These are phyloP conservation scores for Pinus tabuliformis DNA, from an alignment of 75 land plant species.

Conservation along the genomic window DNA sequence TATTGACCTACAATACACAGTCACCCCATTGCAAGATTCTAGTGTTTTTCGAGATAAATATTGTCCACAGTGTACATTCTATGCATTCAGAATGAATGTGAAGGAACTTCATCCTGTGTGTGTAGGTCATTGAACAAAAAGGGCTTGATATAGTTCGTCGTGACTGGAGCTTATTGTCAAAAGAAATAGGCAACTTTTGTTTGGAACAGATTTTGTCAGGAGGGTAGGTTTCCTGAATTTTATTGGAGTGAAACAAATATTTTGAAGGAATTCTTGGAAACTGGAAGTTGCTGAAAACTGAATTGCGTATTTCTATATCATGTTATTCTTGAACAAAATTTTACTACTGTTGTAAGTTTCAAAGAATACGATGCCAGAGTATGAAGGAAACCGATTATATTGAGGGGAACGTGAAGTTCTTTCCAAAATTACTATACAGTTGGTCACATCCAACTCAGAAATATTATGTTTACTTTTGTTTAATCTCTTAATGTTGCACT, in stretches of 20 bases:
- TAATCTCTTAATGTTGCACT: no score
- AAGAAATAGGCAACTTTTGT: slow-evolving; percentile 92
- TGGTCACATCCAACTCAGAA: no score
- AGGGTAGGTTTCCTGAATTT: slow-evolving; percentile 48
- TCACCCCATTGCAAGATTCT: no score
- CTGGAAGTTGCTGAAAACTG: neutral
- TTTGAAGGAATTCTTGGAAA: neutral
- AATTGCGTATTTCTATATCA: neutral
- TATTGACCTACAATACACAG: no score
- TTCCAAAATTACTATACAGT: no score
- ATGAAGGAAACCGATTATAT: no score
- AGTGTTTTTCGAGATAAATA: no score
- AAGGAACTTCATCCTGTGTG: neutral
- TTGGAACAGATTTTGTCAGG: slow-evolving; percentile 86
- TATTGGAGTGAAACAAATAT: neutral
- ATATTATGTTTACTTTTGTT: no score
- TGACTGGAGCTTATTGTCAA: slow-evolving; percentile 95
- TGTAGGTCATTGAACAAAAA: slow-evolving; percentile 89
- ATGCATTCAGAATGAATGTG: neutral
- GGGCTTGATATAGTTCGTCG: slow-evolving; percentile 98
- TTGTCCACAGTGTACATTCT: neutral
- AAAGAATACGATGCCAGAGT: no score
- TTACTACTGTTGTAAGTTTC: neutral
- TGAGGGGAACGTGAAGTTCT: no score
- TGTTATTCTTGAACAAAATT: neutral